Evolutionary conservation across 495 filamentous ascomycete genomes (phyloP).

Genomic region (Mytilinidion resinicola): DNA sequence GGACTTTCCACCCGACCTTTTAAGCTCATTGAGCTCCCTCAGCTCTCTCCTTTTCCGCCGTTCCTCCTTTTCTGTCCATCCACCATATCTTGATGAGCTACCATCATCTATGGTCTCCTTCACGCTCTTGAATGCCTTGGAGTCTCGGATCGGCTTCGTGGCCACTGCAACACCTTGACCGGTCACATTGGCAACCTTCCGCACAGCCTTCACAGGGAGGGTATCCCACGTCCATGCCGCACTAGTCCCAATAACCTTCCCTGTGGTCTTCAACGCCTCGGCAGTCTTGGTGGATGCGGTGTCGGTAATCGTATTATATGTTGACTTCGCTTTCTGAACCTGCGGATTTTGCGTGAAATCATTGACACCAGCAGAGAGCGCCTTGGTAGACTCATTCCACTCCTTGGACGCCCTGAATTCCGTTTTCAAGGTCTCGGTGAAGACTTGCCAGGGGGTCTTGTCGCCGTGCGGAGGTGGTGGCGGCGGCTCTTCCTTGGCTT

Average conservation of each 20-base stretch:
- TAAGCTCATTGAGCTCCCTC: conserved; percentile 60
- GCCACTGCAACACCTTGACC: conserved; percentile 84
- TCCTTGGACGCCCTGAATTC: conserved; percentile 98
- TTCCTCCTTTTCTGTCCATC: conserved; percentile 94
- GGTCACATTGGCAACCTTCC: conserved; percentile 75
- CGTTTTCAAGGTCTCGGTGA: conserved; percentile 83
- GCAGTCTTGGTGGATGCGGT: conserved; percentile 66
- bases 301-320: conserved; percentile 76
- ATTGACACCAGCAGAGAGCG: conserved; percentile 77
- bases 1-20: conserved; percentile 40
- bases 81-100: conserved; percentile 90
- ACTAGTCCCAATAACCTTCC: conserved; percentile 75
- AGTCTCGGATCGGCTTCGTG: conserved; percentile 89
- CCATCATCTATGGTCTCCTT: conserved; percentile 97
- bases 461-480: conserved; percentile 92
- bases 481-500: conserved; percentile 64
- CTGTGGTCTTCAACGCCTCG: conserved; percentile 76
- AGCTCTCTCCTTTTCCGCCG: conserved; percentile 66
- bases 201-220: conserved; percentile 81
- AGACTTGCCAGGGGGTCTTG: conserved; percentile 97
- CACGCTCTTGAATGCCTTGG: conserved; percentile 85
- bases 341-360: conserved; percentile 91
- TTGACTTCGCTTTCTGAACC: conserved; percentile 77
- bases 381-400: conserved; percentile 98
- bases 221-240: conserved; percentile 98